These are phyloP conservation scores for Serendipita sp. DNA, from an alignment of 768 basidiomycete species.

Conservation along the genomic window DNA sequence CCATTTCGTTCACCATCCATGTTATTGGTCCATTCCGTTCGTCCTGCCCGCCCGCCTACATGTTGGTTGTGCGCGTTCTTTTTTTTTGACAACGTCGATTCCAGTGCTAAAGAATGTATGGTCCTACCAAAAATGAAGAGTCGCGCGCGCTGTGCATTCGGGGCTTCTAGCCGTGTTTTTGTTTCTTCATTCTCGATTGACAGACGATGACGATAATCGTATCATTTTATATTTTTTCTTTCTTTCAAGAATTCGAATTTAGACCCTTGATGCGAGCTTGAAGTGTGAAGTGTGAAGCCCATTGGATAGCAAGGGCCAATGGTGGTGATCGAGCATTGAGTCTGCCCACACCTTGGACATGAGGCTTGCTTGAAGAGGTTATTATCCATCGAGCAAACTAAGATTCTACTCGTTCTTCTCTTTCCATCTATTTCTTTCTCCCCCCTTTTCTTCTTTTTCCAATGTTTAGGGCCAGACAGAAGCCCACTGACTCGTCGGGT, in stretches of 20 bases:
- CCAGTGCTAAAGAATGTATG: conserved; percentile 91
- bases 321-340: too few species aligned
- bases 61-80: not conserved
- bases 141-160: not conserved
- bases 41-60: not conserved
- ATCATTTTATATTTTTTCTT: not conserved
- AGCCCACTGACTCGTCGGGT: not conserved
- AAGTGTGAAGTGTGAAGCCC: too few species aligned
- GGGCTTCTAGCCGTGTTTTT: not conserved
- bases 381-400: not conserved
- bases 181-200: too few species aligned
- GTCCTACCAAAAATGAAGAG: conserved; percentile 88
- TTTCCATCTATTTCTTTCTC: not conserved
- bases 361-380: not conserved
- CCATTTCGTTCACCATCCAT: not conserved
- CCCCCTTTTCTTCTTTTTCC: not conserved
- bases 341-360: not conserved
- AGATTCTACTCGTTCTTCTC: not conserved
- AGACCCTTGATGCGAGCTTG: too few species aligned
- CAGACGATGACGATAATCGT: not conserved
- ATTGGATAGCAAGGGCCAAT: too few species aligned
- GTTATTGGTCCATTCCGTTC: not conserved
- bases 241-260: too few species aligned
- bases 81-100: conserved; percentile 5
- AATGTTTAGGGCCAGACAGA: not conserved